These are phyloP conservation scores for Morella rubra DNA, from an alignment of 306 rosid species.

Conservation along the genomic window DNA sequence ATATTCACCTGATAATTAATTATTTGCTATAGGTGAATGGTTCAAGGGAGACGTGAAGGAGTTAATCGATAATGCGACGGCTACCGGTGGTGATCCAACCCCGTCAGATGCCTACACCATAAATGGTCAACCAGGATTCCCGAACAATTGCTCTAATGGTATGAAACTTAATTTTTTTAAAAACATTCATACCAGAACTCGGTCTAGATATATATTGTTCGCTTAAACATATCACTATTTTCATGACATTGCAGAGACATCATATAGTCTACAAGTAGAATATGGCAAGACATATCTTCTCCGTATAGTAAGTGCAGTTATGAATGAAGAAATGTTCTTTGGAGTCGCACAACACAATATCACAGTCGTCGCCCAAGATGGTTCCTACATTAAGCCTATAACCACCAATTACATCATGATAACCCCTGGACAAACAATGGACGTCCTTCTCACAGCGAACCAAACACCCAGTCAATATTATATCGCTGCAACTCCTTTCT, in stretches of 20 bases:
- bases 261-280: conserved; percentile 29
- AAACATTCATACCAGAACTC: too few relatives aligned
- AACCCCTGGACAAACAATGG: conserved; percentile 55
- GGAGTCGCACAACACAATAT: conserved; percentile 43
- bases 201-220: too few relatives aligned
- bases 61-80: neutral
- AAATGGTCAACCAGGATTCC: conserved; percentile 38
- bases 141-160: conserved; percentile 29
- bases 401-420: conserved; percentile 36
- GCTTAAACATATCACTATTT: too few relatives aligned
- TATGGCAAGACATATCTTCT: conserved; percentile 43
- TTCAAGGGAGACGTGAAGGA: neutral
- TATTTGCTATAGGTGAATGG: neutral
- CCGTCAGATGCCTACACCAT: conserved; percentile 33
- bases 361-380: conserved; percentile 41
- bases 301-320: conserved; percentile 40
- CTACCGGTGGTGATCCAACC: conserved; percentile 10
- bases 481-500: conserved; percentile 43
- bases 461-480: conserved; percentile 38
- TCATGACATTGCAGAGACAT: conserved; percentile 10
- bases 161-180: too few relatives aligned
- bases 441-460: conserved; percentile 37
- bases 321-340: conserved; percentile 36
- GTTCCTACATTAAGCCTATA: conserved; percentile 37
- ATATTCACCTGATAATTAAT: neutral